These are phyloP conservation scores for Coemansia sp. DNA, from an alignment of 192 early-diverging fungal genomes.

Conservation along the genomic window DNA sequence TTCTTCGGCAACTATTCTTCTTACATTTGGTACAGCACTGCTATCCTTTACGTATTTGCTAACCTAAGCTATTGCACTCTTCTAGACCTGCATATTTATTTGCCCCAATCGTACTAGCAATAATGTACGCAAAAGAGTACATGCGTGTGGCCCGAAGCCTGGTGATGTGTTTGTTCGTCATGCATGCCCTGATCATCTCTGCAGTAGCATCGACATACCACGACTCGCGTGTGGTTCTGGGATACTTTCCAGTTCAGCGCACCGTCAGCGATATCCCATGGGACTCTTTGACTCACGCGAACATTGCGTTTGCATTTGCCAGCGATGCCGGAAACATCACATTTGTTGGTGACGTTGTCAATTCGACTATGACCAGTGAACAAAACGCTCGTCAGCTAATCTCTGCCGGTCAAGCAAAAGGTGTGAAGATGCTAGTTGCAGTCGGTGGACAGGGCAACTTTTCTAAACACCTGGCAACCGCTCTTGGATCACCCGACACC, in stretches of 20 bases:
- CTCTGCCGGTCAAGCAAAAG: constrained; percentile 32
- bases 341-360: constrained; percentile 48
- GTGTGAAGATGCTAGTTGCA: constrained; percentile 63
- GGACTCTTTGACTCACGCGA: constrained; percentile 61
- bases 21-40: constrained; percentile 1
- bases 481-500: constrained; percentile 57
- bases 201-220: constrained; percentile 26
- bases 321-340: constrained; percentile 36
- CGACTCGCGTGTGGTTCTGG: constrained; percentile 41
- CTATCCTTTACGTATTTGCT: background rate
- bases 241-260: constrained; percentile 54
- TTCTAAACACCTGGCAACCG: constrained; percentile 58
- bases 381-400: constrained; percentile 39
- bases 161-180: background rate
- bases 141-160: background rate
- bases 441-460: constrained; percentile 76
- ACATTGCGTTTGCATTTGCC: constrained; percentile 63
- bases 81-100: background rate
- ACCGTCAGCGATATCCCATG: constrained; percentile 48
- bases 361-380: constrained; percentile 54
- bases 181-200: background rate
- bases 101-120: background rate
- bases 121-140: background rate
- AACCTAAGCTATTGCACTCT: background rate
- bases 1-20: background rate